Base-by-base conservation (phyloP, 192 early-diverging fungal species). In the Rhizophagus clarus region DNA sequence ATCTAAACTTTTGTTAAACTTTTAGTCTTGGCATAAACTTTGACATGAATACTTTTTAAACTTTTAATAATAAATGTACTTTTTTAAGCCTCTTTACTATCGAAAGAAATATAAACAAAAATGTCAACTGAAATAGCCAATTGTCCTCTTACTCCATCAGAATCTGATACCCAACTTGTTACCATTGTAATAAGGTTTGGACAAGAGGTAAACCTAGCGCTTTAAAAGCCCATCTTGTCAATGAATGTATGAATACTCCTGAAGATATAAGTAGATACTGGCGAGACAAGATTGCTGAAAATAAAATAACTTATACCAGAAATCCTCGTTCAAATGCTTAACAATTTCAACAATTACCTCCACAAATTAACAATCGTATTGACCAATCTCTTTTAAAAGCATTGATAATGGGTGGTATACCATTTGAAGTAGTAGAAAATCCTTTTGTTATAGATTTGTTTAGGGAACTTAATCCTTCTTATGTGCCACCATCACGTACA, bases 371-470 rank as follows among this genome's bases (percentile, higher is more conserved):
- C 20, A 51, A 51, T 20, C 49, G 2, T 51, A 51, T 51, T 51
- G 49, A 51, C 3, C 15, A 20, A 1, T 51, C 49, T 49, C 11
- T 51, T 1, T 66, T 29, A 66, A 68, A 32, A 8, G 31, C 31
- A 3, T 68, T 6, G 66, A 15, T 34, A 8, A 37, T 68, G 66
- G 66, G 1, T 37, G 29, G 14, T 12, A 68, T 68, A 6, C 66
- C 31, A 17, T 68, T 68, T 68, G 66, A 68, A 68, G 66, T 68
- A 34, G 37, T 68, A 2, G 66, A 68, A 68, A 68, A 68, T 68
- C 66, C 66, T 1, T 68, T 32, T 68, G 17, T 68, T 32, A 1
- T 32, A 0, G 14, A 68, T 68, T 20, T 68, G 3, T 17, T 68
- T 68, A 28, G 37, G 4, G 32, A 32, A 17, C 66, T 68, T 3